phyloP scores from a whole-genome alignment of 2,329 filamentous ascomycete genomes.

The Neofusicoccum laricinum region DNA sequence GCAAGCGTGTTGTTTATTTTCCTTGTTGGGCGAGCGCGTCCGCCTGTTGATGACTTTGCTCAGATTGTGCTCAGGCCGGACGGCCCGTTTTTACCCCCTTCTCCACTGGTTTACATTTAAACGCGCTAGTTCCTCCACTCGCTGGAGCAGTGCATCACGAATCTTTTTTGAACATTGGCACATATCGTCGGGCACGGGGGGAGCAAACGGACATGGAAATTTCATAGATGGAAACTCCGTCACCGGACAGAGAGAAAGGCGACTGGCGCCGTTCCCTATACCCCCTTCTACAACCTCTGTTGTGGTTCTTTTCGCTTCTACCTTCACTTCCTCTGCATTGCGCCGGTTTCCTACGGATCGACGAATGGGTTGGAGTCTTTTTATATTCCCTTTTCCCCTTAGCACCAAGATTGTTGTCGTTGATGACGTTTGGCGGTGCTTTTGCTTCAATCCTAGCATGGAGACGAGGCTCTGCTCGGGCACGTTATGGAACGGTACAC shows the following conservation, averaged over 20 bases:
- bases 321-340: conserved; percentile 16
- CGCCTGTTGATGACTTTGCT: conserved; percentile 10
- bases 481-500: neutral
- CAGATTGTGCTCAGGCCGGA: conserved; percentile 5
- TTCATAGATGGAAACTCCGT: conserved; percentile 17
- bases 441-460: neutral
- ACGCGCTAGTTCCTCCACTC: neutral
- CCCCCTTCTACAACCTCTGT: conserved; percentile 7
- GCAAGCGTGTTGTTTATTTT: conserved; percentile 16
- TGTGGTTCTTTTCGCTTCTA: conserved; percentile 4
- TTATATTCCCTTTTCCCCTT: neutral
- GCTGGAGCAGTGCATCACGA: conserved; percentile 10
- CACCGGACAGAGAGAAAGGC: conserved; percentile 15
- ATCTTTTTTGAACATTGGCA: conserved; percentile 9
- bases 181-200: conserved; percentile 11
- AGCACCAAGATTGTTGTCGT: conserved; percentile 11
- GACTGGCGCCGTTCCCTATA: conserved; percentile 16
- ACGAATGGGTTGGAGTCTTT: conserved; percentile 12
- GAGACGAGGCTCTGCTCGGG: neutral
- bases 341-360: conserved; percentile 3
- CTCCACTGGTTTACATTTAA: neutral
- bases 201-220: conserved; percentile 15
- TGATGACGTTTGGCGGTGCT: neutral
- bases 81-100: neutral
- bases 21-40: conserved; percentile 2